These are phyloP conservation scores for Hymenoscyphus salicellus DNA, from an alignment of 2,329 filamentous ascomycete genomes.

Conservation along the genomic window DNA sequence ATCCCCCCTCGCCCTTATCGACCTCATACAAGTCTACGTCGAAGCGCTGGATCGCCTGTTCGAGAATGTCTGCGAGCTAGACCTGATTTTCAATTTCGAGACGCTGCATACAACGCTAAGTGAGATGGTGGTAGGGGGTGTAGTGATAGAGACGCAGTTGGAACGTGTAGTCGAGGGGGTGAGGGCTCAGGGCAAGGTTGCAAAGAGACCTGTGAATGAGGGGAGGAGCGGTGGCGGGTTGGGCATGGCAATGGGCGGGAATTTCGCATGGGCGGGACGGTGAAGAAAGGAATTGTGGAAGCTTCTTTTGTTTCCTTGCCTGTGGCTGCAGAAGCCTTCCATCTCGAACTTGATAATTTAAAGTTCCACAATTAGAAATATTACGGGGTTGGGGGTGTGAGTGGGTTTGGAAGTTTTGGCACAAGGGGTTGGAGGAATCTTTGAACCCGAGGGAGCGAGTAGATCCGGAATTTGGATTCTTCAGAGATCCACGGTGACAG, in stretches of 20 bases:
- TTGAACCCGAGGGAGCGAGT: background rate
- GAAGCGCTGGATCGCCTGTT: slow-evolving; percentile 92
- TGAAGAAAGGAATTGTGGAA: background rate
- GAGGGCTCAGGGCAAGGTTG: slow-evolving; percentile 69
- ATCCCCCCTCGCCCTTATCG: slow-evolving; percentile 89
- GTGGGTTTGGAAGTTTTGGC: background rate
- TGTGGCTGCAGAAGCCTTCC: background rate
- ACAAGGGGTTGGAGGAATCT: background rate
- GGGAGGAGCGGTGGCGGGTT: slow-evolving; percentile 55
- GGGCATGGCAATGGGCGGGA: slow-evolving; percentile 31
- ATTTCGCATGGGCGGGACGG: slow-evolving; percentile 33
- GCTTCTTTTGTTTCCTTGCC: background rate
- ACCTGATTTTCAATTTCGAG: slow-evolving; percentile 99
- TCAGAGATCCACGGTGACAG: background rate
- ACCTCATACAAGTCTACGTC: slow-evolving; percentile 97
- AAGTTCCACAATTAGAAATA: background rate
- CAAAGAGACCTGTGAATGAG: slow-evolving; percentile 76
- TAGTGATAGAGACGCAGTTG: slow-evolving; percentile 88
- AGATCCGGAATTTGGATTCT: background rate
- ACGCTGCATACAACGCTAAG: slow-evolving; percentile 85
- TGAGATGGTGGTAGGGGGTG: slow-evolving; percentile 94
- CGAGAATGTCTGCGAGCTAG: slow-evolving; percentile 95
- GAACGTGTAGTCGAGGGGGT: slow-evolving; percentile 88
- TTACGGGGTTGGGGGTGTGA: background rate
- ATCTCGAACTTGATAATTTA: background rate